Evolutionary conservation across 2,329 filamentous ascomycete genomes (phyloP).

Genomic region (Ophiostoma populinum): DNA sequence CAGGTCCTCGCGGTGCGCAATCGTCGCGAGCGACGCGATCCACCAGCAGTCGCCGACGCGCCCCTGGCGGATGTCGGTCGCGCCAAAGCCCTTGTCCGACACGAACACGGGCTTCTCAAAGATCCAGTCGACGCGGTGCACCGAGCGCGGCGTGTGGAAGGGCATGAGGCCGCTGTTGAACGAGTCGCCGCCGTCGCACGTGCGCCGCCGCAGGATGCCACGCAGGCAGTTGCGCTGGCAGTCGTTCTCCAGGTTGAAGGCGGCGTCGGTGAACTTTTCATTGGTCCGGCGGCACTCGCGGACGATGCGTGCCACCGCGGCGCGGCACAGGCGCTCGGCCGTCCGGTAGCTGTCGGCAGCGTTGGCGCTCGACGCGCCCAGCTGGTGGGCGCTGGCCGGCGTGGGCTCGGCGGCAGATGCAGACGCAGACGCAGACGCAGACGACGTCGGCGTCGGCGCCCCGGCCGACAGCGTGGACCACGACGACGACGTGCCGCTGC

Average conservation of each 20-base stretch:
- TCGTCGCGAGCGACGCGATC: slow-evolving; percentile 49
- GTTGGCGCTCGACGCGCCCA: not conserved
- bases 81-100: slow-evolving; percentile 15
- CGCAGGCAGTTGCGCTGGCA: slow-evolving; percentile 20
- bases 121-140: slow-evolving; percentile 30
- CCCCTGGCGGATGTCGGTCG: slow-evolving; percentile 26
- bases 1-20: slow-evolving; percentile 46
- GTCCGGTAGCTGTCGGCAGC: slow-evolving; percentile 20
- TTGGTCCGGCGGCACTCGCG: slow-evolving; percentile 27
- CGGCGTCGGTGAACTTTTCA: slow-evolving; percentile 26
- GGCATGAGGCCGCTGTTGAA: slow-evolving; percentile 3
- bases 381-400: not conserved
- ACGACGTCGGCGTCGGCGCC: not conserved
- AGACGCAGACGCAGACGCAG: too few relatives aligned
- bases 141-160: slow-evolving; percentile 19
- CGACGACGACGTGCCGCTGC: slow-evolving; percentile 1
- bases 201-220: slow-evolving; percentile 12
- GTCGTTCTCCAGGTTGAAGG: slow-evolving; percentile 27
- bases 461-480: slow-evolving; percentile 2
- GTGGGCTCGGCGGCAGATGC: too few relatives aligned
- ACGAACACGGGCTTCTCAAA: slow-evolving; percentile 42
- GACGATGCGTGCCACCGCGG: slow-evolving; percentile 22
- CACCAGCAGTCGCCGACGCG: slow-evolving; percentile 55
- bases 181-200: slow-evolving; percentile 3
- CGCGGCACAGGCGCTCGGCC: slow-evolving; percentile 23